Evolutionary conservation across 192 early-diverging fungal genomes (phyloP).

Genomic region (Coemansia asiatica): DNA sequence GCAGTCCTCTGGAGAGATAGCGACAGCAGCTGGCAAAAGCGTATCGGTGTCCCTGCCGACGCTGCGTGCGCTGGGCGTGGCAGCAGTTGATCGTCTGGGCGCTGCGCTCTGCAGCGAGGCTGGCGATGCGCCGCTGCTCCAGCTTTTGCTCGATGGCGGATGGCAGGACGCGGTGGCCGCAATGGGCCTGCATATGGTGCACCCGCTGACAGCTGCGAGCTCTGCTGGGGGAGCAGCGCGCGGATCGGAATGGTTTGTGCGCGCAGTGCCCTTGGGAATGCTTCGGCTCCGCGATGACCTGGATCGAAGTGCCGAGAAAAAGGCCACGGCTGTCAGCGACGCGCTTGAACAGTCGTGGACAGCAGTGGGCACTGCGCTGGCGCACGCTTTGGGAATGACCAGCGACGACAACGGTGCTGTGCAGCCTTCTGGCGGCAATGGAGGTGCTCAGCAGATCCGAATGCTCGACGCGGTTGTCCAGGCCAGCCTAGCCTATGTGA

Average conservation of each 20-base stretch:
- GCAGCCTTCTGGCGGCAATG: background rate
- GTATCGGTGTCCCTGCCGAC: conserved; percentile 3
- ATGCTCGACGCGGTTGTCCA: conserved; percentile 28
- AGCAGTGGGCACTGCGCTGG: conserved; percentile 27
- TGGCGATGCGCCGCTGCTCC: background rate
- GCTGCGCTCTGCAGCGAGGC: conserved; percentile 2
- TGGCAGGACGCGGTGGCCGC: conserved; percentile 39
- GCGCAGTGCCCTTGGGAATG: conserved; percentile 29
- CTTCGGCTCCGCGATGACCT: conserved; percentile 11
- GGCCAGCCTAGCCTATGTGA: conserved; percentile 21
- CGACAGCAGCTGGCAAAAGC: conserved; percentile 1
- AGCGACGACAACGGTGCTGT: background rate
- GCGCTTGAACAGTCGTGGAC: conserved; percentile 29
- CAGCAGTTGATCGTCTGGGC: conserved; percentile 26
- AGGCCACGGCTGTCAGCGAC: background rate
- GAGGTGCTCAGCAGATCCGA: conserved; percentile 13
- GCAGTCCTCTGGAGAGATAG: background rate
- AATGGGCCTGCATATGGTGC: conserved; percentile 42
- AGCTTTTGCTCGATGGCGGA: conserved; percentile 21
- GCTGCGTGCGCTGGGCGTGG: conserved; percentile 26
- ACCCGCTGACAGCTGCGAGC: background rate
- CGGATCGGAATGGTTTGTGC: conserved; percentile 29
- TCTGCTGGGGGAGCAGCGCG: background rate
- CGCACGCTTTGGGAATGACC: conserved; percentile 16
- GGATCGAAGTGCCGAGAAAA: background rate